These are phyloP conservation scores for Heimioporus sp. DNA, from an alignment of 768 basidiomycete species.

Conservation along the genomic window DNA sequence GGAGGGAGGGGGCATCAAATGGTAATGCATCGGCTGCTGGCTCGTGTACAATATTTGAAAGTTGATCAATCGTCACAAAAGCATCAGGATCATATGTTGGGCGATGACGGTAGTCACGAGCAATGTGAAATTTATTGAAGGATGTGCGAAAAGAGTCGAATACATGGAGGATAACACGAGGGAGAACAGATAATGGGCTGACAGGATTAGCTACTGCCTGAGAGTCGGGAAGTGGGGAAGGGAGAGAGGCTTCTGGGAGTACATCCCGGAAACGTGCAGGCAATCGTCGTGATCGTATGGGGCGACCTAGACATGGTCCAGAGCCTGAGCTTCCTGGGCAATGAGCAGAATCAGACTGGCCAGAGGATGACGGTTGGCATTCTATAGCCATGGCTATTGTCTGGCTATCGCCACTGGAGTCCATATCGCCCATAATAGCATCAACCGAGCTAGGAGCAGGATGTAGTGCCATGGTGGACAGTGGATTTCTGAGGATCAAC, in stretches of 20 bases:
- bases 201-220: not conserved
- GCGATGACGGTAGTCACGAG: not conserved
- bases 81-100: not conserved
- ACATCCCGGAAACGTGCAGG: conserved; percentile 12
- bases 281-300: not conserved
- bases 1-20: not conserved
- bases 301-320: not conserved
- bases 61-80: not conserved
- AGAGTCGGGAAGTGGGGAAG: not conserved
- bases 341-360: not conserved
- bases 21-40: not conserved
- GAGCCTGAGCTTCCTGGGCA: not conserved
- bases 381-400: not conserved
- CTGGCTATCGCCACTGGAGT: too few relatives aligned
- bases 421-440: too few relatives aligned
- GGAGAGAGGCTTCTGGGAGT: conserved; percentile 12
- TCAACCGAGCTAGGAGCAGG: not conserved
- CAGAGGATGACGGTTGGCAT: not conserved
- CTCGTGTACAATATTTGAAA: not conserved
- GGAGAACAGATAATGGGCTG: not conserved
- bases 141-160: not conserved
- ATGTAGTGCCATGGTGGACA: not conserved
- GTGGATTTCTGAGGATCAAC: too few relatives aligned
- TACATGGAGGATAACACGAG: not conserved
- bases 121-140: not conserved